These are phyloP conservation scores for Erythrophleum ivorense DNA, from an alignment of 331 rosid species.

Conservation along the genomic window DNA sequence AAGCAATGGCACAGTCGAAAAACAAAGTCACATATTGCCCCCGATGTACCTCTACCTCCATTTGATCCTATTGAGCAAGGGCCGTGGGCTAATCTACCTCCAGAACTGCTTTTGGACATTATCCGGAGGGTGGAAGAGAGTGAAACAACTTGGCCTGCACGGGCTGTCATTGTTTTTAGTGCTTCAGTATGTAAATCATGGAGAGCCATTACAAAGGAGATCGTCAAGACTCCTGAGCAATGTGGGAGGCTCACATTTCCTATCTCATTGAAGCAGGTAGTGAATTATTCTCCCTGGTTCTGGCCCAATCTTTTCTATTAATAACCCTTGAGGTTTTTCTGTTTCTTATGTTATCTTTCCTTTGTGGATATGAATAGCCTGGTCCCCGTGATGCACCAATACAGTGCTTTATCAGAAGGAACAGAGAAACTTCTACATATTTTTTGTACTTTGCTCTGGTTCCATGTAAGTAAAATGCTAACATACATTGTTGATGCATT, in stretches of 20 bases:
- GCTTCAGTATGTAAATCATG: constrained; percentile 89
- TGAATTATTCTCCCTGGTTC: constrained; percentile 7
- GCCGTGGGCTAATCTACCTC: constrained; percentile 69
- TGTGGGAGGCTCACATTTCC: constrained; percentile 89
- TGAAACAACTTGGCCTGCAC: constrained; percentile 77
- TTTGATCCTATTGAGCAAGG: constrained; percentile 57
- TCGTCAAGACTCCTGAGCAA: constrained; percentile 76
- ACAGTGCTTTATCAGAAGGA: constrained; percentile 80
- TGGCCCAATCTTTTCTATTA: not conserved
- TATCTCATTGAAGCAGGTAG: constrained; percentile 86
- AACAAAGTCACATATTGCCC: constrained; percentile 73
- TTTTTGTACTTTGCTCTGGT: constrained; percentile 63
- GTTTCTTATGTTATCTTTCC: constrained; percentile 28
- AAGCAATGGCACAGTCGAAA: constrained; percentile 58
- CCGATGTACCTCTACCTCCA: constrained; percentile 51
- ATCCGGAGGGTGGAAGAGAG: constrained; percentile 78
- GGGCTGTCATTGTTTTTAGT: constrained; percentile 62
- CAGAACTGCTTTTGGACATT: constrained; percentile 76
- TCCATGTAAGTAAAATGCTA: constrained; percentile 63
- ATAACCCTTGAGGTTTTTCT: not conserved
- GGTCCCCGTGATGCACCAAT: constrained; percentile 75
- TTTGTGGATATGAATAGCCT: constrained; percentile 53
- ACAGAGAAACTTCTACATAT: constrained; percentile 73
- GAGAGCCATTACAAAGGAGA: constrained; percentile 66
- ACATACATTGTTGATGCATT: constrained; percentile 10